phyloP scores from a whole-genome alignment of 306 rosid species.

The Macrotyloma uniflorum region DNA sequence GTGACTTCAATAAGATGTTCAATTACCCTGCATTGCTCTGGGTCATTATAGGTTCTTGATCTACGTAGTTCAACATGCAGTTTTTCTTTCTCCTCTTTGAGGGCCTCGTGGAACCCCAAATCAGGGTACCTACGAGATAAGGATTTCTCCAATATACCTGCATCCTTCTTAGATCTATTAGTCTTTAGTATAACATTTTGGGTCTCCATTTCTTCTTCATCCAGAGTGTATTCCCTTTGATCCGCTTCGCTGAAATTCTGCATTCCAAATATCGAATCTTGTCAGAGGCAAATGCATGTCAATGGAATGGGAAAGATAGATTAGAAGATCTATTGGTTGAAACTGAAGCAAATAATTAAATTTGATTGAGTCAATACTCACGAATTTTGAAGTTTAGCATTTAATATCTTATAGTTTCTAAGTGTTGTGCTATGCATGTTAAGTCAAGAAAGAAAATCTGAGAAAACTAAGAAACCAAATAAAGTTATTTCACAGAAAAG shows the following conservation, averaged over 20 bases:
- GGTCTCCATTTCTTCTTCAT: constrained; percentile 46
- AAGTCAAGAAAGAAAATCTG: too few species aligned
- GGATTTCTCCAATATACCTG: constrained; percentile 40
- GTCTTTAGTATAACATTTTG: constrained; percentile 43
- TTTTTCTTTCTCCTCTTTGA: constrained; percentile 49
- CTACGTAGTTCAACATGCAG: constrained; percentile 36
- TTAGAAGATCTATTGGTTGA: neutral
- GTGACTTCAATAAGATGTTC: constrained; percentile 50
- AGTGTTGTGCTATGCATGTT: too few species aligned
- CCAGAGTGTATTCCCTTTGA: constrained; percentile 45
- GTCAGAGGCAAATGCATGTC: neutral
- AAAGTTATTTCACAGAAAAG: too few species aligned
- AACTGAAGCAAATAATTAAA: neutral
- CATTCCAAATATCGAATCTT: neutral
- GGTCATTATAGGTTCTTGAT: constrained; percentile 33
- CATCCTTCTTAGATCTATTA: constrained; percentile 43
- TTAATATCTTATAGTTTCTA: neutral
- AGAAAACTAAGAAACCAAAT: too few species aligned
- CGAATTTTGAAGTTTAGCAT: neutral
- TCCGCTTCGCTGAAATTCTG: constrained; percentile 45
- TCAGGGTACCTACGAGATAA: constrained; percentile 45
- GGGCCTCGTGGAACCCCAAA: constrained; percentile 45
- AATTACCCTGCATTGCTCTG: constrained; percentile 44
- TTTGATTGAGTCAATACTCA: neutral
- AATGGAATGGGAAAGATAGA: neutral